Base-by-base conservation (phyloP, 768 basidiomycete species). In the Hygrophorus pudorinus region DNA sequence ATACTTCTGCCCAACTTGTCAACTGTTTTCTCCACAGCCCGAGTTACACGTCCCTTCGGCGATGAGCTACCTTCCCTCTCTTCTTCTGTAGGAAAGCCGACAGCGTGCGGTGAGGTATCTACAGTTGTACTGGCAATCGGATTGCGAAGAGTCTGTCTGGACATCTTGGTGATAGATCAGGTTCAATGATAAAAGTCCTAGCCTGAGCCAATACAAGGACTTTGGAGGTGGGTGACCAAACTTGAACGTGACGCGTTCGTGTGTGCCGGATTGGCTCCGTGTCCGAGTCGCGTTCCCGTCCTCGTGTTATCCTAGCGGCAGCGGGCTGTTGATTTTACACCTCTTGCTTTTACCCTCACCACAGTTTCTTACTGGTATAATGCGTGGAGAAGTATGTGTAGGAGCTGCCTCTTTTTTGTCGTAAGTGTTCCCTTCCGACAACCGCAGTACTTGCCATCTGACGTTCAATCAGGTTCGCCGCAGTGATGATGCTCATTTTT, bases 331-430 rank as follows among this genome's bases (percentile, higher is more conserved):
- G n/a, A n/a, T 48, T 16, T 31, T 27, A 42, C 41, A 34, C 35
- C 45, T 53, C 46, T 47, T 51, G 41, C 44, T 35, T 52, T 45
- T 45, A 41, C 52, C 37, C 51, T 57, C 44, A 49, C 47, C 51
- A 24, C 24, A 3, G 24, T 24, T 49, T 42, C 35, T 38, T 47
- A 46, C 48, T 51, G 47, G 47, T 50, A 50, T 36, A 46, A 78
- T 88, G 77, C 80, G 73, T 47, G 86, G 86, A 24, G 85, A 87
- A 72, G 52, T 84, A 48, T 88, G 83, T 60, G 73, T 89, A 35
- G 78, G 80, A 45, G 61, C 76, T 51, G 85, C 80, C 41, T 76
- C 85, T 39, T 53, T 86, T 46, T 66, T 89, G 42, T 79, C 85
- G 86, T 85, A 59, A 46, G 81, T 66, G 37, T 37, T 46, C 46